These are phyloP conservation scores for Diaporthe velutina DNA, from an alignment of 2,329 filamentous ascomycete genomes.

Conservation along the genomic window DNA sequence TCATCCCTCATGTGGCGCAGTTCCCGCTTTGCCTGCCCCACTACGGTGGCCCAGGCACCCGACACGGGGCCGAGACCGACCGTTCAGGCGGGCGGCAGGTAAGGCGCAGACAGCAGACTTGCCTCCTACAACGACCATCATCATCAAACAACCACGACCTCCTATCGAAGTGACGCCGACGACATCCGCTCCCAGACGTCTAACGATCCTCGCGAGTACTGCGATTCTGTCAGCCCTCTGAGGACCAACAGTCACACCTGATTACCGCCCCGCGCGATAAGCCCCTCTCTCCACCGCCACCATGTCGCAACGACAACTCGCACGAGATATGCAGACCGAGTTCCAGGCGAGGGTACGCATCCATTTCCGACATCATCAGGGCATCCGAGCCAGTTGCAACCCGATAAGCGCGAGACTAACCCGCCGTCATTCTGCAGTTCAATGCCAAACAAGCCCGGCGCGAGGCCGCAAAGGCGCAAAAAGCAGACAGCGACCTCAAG, in stretches of 20 bases:
- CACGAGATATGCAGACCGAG: conserved; percentile 73
- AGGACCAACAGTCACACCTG: not conserved
- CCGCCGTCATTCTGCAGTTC: conserved; percentile 54
- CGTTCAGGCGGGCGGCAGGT: conserved; percentile 1
- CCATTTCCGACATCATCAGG: not conserved
- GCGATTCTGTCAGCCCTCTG: not conserved
- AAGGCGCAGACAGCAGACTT: not conserved
- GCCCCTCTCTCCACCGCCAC: conserved; percentile 41
- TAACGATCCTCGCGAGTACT: not conserved
- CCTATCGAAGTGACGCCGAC: not conserved
- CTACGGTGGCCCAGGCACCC: conserved; percentile 9
- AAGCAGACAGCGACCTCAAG: conserved; percentile 71
- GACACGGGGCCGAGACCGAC: not conserved
- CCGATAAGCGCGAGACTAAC: conserved; percentile 4
- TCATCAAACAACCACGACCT: conserved; percentile 15
- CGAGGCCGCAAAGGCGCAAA: conserved; percentile 71
- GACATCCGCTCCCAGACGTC: not conserved
- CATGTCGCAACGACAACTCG: conserved; percentile 71
- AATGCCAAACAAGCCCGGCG: conserved; percentile 73
- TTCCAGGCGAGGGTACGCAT: conserved; percentile 68
- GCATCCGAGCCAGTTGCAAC: conserved; percentile 15
- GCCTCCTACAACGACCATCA: not conserved
- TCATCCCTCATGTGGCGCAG: conserved; percentile 35
- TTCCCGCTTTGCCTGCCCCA: conserved; percentile 24
- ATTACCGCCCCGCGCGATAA: not conserved